Conservation (phyloP, 129 eudicot species). For the Heracleum sosnowskyi region DNA sequence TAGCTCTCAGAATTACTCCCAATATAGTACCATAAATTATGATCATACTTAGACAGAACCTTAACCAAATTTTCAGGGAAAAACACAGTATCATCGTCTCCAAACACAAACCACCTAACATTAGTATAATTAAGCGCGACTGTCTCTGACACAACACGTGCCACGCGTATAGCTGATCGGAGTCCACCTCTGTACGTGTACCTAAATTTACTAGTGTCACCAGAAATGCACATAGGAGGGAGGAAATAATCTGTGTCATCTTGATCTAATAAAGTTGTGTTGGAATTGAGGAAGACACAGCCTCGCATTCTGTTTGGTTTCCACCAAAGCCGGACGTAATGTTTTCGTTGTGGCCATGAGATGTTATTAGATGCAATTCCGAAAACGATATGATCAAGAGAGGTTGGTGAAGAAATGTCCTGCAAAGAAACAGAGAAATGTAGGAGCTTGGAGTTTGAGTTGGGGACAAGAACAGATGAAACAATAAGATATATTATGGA, state of each 20-base stretch:
- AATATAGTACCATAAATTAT: constrained; percentile 51
- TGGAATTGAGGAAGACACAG: constrained; percentile 47
- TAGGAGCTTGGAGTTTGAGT: constrained; percentile 15
- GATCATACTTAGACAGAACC: constrained; percentile 70
- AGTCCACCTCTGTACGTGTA: constrained; percentile 58
- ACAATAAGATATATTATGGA: constrained; percentile 24
- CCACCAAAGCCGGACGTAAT: constrained; percentile 73
- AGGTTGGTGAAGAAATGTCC: constrained; percentile 25
- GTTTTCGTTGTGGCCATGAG: constrained; percentile 49
- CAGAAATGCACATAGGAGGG: constrained; percentile 62
- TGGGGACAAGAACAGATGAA: constrained; percentile 29
- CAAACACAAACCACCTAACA: constrained; percentile 87
- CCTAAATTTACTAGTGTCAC: constrained; percentile 54
- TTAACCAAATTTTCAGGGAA: constrained; percentile 63
- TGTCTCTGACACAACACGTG: constrained; percentile 63
- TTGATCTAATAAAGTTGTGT: constrained; percentile 2
- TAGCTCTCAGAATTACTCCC: constrained; percentile 69
- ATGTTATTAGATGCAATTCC: constrained; percentile 62
- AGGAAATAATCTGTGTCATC: constrained; percentile 20
- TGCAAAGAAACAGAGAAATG: constrained; percentile 15
- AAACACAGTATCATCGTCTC: constrained; percentile 77
- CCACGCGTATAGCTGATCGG: constrained; percentile 72
- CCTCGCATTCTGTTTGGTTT: constrained; percentile 54
- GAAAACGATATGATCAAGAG: constrained; percentile 56
- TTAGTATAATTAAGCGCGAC: constrained; percentile 51